Conservation (phyloP, 1,139 yeast genomes). For the Geotrichum bryndzae region DNA sequence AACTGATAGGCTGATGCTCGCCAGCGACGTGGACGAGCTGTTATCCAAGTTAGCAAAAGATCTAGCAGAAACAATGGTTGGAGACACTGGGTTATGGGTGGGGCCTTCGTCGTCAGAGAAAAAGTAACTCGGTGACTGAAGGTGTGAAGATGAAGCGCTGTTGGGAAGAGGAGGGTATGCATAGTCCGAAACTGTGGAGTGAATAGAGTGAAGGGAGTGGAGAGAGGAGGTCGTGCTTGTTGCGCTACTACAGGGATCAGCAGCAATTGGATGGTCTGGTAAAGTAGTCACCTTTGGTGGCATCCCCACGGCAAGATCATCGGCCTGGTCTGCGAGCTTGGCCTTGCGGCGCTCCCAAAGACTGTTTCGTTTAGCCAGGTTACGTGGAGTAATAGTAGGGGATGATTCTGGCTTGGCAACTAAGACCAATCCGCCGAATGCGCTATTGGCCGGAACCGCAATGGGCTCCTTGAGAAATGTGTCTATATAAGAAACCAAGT, state of each 20-base stretch:
- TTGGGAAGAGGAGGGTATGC: slow-evolving; percentile 11
- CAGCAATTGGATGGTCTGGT: neutral
- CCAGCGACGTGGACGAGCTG: slow-evolving; percentile 7
- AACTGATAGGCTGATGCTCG: slow-evolving; percentile 1
- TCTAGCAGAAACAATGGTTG: slow-evolving; percentile 6
- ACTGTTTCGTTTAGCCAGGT: neutral
- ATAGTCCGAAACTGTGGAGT: slow-evolving; percentile 8
- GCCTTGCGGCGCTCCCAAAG: slow-evolving; percentile 16
- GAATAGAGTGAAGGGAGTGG: neutral
- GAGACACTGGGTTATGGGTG: slow-evolving; percentile 6
- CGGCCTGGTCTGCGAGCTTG: slow-evolving; percentile 8
- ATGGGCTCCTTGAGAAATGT: slow-evolving; percentile 1
- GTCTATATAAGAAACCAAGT: neutral
- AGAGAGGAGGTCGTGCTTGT: neutral
- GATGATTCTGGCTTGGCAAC: slow-evolving; percentile 9
- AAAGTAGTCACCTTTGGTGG: slow-evolving; percentile 10
- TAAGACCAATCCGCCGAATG: slow-evolving; percentile 12
- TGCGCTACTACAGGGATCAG: slow-evolving; percentile 5
- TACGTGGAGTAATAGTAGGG: slow-evolving; percentile 13
- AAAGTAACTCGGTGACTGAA: neutral
- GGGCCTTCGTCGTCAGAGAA: neutral
- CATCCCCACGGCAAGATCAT: neutral
- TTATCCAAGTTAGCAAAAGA: slow-evolving; percentile 2
- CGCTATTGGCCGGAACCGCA: neutral
- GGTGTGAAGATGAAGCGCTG: slow-evolving; percentile 2